Evolutionary conservation across 2,329 filamentous ascomycete genomes (phyloP).

Genomic region (Alternaria sp.): DNA sequence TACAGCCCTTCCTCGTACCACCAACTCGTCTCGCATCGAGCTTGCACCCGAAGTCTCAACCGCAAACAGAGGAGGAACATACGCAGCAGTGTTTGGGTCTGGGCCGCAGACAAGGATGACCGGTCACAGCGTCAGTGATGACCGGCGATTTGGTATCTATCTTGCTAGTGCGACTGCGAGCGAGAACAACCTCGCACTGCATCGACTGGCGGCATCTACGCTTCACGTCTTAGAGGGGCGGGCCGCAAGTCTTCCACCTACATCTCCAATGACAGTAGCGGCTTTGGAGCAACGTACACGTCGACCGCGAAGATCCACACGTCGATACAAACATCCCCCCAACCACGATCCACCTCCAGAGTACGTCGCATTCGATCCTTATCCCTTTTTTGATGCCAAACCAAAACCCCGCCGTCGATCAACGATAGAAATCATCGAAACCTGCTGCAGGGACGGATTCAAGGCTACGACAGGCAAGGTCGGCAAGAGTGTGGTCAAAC

Average conservation of each 20-base stretch:
- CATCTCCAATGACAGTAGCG: neutral
- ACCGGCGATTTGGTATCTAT: conserved; percentile 5
- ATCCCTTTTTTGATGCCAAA: conserved; percentile 2
- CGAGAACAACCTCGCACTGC: neutral
- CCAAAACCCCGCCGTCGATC: neutral
- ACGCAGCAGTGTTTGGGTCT: neutral
- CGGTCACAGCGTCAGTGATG: neutral
- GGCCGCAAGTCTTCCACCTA: neutral
- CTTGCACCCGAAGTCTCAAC: neutral
- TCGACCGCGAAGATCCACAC: neutral
- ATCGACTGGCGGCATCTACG: neutral
- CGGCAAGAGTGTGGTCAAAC: conserved; percentile 5
- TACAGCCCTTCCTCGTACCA: neutral
- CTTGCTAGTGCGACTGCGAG: conserved; percentile 1
- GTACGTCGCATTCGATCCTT: conserved; percentile 9
- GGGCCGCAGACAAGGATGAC: neutral
- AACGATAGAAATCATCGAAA: neutral
- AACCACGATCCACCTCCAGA: conserved; percentile 7
- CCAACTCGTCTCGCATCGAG: neutral
- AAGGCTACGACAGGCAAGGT: conserved; percentile 8
- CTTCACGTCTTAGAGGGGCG: neutral
- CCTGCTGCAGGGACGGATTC: neutral
- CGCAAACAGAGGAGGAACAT: neutral
- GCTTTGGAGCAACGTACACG: neutral
- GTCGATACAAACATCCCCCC: neutral